These are phyloP conservation scores for Gardenia jasminoides DNA, from an alignment of 257 asterid genomes.

Conservation along the genomic window DNA sequence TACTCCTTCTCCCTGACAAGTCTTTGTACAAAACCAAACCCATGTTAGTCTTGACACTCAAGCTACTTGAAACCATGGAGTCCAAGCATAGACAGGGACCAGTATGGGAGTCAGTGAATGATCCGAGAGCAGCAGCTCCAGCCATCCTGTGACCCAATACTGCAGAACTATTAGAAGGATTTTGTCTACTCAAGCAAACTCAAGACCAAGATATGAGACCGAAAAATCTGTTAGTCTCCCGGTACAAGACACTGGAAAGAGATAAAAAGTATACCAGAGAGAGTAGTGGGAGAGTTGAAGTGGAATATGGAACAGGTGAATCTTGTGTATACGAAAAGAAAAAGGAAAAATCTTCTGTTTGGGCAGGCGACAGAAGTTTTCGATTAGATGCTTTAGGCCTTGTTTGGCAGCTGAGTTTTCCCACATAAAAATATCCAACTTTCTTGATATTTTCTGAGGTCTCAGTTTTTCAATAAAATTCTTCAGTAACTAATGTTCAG, in stretches of 20 bases:
- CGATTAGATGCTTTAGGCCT: not conserved
- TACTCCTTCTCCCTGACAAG: conserved; percentile 24
- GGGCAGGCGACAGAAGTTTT: conserved; percentile 1
- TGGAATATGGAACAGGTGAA: conserved; percentile 7
- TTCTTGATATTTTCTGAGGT: conserved; percentile 17
- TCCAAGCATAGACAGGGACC: conserved; percentile 43
- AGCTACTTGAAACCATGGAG: conserved; percentile 31
- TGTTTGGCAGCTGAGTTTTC: too few species aligned
- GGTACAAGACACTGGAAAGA: not conserved
- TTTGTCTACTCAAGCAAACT: not conserved
- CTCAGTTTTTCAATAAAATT: conserved; percentile 13
- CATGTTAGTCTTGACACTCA: conserved; percentile 17
- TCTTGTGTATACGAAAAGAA: not conserved
- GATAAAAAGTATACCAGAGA: conserved; percentile 9
- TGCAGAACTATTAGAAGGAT: not conserved
- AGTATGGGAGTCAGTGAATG: conserved; percentile 29
- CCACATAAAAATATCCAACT: not conserved
- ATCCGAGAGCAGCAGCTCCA: conserved; percentile 29
- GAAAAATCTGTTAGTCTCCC: too few species aligned
- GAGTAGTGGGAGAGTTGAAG: not conserved
- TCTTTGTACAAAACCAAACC: conserved; percentile 19
- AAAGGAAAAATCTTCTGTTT: conserved; percentile 10
- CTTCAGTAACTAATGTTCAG: not conserved
- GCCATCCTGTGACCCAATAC: conserved; percentile 29
- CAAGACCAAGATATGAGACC: not conserved